These are phyloP conservation scores for Plasmodium relictum DNA, from an alignment of 169 alveolate species.

Conservation along the genomic window DNA sequence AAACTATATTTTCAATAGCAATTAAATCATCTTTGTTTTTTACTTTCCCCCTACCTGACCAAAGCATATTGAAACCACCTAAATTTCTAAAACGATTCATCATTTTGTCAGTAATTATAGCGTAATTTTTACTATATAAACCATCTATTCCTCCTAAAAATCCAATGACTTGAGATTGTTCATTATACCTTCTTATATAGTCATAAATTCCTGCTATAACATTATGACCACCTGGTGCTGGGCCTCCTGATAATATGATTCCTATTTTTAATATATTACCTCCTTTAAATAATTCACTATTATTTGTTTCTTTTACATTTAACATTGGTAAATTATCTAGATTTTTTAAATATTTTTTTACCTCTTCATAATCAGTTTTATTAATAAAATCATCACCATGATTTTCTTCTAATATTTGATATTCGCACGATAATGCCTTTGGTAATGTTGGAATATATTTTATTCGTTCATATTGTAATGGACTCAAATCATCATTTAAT, in stretches of 20 bases:
- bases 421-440: conserved; percentile 76
- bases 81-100: conserved; percentile 96
- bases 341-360: conserved; percentile 74
- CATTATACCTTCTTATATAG: conserved; percentile 91
- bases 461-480: conserved; percentile 82
- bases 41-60: conserved; percentile 98
- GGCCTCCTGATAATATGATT: conserved; percentile 98
- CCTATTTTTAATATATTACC: conserved; percentile 90
- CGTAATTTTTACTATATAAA: conserved; percentile 93
- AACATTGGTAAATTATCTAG: conserved; percentile 71
- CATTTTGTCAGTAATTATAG: conserved; percentile 91
- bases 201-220: conserved; percentile 98
- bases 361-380: conserved; percentile 78
- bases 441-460: conserved; percentile 81
- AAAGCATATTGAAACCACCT: conserved; percentile 99
- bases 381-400: conserved; percentile 79
- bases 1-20: conserved; percentile 88
- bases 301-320: conserved; percentile 77
- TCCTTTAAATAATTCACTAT: conserved; percentile 72
- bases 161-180: conserved; percentile 94
- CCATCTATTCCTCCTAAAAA: conserved; percentile 97
- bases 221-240: conserved; percentile 99
- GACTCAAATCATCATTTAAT: conserved; percentile 82
- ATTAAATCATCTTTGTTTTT: conserved; percentile 94
- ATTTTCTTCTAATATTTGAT: conserved; percentile 74